Evolutionary conservation across 2,329 filamentous ascomycete genomes (phyloP).

Genomic region (Xylariaceae sp.): DNA sequence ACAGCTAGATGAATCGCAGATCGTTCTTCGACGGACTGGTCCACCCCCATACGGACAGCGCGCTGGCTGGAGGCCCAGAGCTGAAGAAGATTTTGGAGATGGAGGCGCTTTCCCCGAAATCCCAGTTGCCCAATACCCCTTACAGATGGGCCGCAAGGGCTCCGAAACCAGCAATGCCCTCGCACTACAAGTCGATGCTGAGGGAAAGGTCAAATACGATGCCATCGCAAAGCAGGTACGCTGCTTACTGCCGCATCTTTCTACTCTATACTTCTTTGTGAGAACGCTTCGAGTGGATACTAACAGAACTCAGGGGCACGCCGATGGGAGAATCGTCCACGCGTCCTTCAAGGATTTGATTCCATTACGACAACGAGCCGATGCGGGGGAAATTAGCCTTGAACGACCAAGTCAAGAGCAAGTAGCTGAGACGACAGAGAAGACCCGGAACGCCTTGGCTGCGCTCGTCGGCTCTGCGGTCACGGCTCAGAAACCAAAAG

Average conservation of each 20-base stretch:
- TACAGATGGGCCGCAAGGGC: slow-evolving; percentile 87
- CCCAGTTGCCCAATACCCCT: slow-evolving; percentile 87
- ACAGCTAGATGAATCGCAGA: slow-evolving; percentile 78
- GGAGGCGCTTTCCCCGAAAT: slow-evolving; percentile 95
- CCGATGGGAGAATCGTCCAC: slow-evolving; percentile 79
- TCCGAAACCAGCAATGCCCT: slow-evolving; percentile 76
- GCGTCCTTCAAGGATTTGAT: slow-evolving; percentile 97
- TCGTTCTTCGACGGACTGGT: slow-evolving; percentile 75
- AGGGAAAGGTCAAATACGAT: slow-evolving; percentile 95
- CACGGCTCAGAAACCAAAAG: slow-evolving; percentile 92
- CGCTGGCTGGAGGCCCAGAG: slow-evolving; percentile 83
- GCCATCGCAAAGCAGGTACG: slow-evolving; percentile 69
- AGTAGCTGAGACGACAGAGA: slow-evolving; percentile 77
- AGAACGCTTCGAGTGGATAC: too few species aligned
- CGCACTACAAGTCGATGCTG: slow-evolving; percentile 83
- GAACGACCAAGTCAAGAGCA: slow-evolving; percentile 81
- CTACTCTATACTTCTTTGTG: too few species aligned
- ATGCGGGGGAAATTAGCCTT: slow-evolving; percentile 86
- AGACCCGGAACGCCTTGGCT: slow-evolving; percentile 81
- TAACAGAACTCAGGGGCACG: slow-evolving; percentile 60
- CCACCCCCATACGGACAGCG: slow-evolving; percentile 87
- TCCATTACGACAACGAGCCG: slow-evolving; percentile 84
- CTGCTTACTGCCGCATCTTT: not conserved
- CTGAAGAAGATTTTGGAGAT: slow-evolving; percentile 89
- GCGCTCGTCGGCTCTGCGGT: slow-evolving; percentile 80